Conservation (phyloP, 2,329 filamentous ascomycete genomes). For the Camillea tinctor region DNA sequence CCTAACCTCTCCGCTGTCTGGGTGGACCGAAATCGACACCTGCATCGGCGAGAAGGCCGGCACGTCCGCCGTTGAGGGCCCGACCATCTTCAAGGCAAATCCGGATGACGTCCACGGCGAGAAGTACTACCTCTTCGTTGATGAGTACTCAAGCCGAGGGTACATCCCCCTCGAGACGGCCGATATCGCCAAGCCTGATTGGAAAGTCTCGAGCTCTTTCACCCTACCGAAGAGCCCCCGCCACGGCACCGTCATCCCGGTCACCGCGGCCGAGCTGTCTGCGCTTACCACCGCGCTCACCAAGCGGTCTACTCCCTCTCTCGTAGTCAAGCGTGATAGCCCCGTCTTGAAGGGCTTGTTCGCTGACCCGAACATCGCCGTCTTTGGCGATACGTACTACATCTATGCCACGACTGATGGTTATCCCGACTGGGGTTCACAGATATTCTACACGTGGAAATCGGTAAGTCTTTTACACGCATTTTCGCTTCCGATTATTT, state of each 20-base stretch:
- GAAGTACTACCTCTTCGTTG: constrained; percentile 56
- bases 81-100: constrained; percentile 52
- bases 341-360: constrained; percentile 39
- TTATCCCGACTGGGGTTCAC: constrained; percentile 42
- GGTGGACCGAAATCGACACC: constrained; percentile 44
- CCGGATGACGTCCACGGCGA: constrained; percentile 47
- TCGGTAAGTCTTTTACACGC: constrained; percentile 26
- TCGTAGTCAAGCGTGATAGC: constrained; percentile 24
- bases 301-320: neutral
- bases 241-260: constrained; percentile 52
- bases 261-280: constrained; percentile 46
- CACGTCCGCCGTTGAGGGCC: constrained; percentile 48
- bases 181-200: constrained; percentile 47
- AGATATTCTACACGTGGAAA: constrained; percentile 49
- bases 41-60: constrained; percentile 53
- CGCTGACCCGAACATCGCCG: constrained; percentile 47
- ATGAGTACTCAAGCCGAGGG: constrained; percentile 50
- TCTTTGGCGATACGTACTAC: constrained; percentile 44
- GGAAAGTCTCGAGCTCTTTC: constrained; percentile 46
- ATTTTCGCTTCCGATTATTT: too few relatives aligned
- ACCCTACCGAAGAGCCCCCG: constrained; percentile 48
- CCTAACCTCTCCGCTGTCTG: constrained; percentile 39
- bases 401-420: constrained; percentile 49
- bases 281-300: constrained; percentile 27
- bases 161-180: constrained; percentile 53